Conservation (phyloP, 2,329 filamentous ascomycete genomes). For the Neofusicoccum sp. region DNA sequence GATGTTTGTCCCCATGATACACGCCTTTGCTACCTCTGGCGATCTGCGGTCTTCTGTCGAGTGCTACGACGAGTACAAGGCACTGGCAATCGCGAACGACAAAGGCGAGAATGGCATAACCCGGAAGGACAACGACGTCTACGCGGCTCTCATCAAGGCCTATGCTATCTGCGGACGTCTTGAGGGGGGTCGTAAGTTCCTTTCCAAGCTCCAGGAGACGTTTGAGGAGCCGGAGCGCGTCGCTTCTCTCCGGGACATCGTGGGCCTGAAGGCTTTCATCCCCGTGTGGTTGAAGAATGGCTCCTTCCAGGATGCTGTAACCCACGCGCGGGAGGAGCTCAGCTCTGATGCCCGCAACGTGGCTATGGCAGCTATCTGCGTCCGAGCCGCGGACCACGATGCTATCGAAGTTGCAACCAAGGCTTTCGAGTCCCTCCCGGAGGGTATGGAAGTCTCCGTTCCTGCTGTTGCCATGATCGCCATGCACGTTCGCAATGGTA, state of each 20-base stretch:
- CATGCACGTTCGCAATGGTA: slow-evolving; percentile 78
- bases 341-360: slow-evolving; percentile 57
- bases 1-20: slow-evolving; percentile 91
- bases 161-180: slow-evolving; percentile 80
- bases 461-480: slow-evolving; percentile 81
- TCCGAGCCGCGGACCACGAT: slow-evolving; percentile 75
- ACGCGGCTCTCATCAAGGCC: slow-evolving; percentile 86
- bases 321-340: slow-evolving; percentile 65
- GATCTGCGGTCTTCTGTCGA: slow-evolving; percentile 87
- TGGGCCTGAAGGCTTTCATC: slow-evolving; percentile 74
- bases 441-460: slow-evolving; percentile 41
- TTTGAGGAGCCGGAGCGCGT: slow-evolving; percentile 52
- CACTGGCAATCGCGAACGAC: slow-evolving; percentile 81
- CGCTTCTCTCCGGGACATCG: slow-evolving; percentile 65
- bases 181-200: slow-evolving; percentile 80
- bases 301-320: slow-evolving; percentile 69
- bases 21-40: slow-evolving; percentile 79
- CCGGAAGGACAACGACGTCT: slow-evolving; percentile 78
- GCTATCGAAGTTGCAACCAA: slow-evolving; percentile 65
- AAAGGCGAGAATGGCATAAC: slow-evolving; percentile 66
- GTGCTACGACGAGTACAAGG: slow-evolving; percentile 92
- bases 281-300: slow-evolving; percentile 71
- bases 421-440: slow-evolving; percentile 50
- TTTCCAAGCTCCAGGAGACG: slow-evolving; percentile 69
- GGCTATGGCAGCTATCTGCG: slow-evolving; percentile 71